Evolutionary conservation across 208 protist species (phyloP).

Genomic region (Acanthamoeba lenticulata): DNA sequence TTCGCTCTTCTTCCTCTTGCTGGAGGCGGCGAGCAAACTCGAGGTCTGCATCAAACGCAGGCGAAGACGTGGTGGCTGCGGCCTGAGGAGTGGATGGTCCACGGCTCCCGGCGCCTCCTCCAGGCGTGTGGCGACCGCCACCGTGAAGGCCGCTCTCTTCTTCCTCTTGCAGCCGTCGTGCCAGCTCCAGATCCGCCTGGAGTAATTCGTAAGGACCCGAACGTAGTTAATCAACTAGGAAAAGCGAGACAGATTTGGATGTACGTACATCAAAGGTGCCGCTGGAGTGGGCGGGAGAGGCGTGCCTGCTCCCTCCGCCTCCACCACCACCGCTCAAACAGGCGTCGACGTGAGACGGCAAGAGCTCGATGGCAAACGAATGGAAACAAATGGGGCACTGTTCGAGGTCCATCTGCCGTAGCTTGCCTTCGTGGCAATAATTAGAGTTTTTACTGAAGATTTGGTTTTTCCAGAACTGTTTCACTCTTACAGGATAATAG

Average conservation of each 20-base stretch:
- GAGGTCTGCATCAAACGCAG: background rate
- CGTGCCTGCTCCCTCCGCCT: background rate
- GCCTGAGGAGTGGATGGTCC: background rate
- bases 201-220: background rate
- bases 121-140: background rate
- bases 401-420: background rate
- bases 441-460: too few species aligned
- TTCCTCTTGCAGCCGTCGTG: slow-evolving; percentile 10
- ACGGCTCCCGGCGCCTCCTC: background rate
- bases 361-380: background rate
- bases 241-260: background rate
- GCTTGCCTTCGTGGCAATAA: background rate
- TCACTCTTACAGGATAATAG: background rate
- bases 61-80: background rate
- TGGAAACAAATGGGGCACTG: slow-evolving; percentile 22
- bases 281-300: background rate
- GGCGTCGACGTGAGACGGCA: background rate
- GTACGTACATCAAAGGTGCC: background rate
- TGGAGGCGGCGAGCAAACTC: slow-evolving; percentile 47
- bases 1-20: slow-evolving; percentile 50
- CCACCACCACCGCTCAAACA: background rate
- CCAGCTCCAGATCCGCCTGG: slow-evolving; percentile 15
- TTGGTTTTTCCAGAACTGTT: background rate
- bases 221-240: background rate
- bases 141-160: background rate